These are phyloP conservation scores for Microcera coccophila DNA, from an alignment of 2,329 filamentous ascomycete species.

Conservation along the genomic window DNA sequence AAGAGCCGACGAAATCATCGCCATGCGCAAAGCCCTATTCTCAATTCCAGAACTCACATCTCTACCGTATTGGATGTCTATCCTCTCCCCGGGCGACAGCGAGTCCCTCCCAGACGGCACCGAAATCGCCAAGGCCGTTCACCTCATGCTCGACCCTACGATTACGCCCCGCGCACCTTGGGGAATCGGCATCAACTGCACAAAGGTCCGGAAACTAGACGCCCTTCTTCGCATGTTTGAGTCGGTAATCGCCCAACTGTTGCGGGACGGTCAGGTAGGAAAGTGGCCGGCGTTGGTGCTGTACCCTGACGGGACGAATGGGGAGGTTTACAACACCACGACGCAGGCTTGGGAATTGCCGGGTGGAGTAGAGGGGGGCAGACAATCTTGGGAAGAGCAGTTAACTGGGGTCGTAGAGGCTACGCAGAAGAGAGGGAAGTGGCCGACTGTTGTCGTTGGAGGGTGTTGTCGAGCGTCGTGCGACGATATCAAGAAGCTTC, in stretches of 20 bases:
- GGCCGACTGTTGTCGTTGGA: constrained; percentile 47
- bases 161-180: constrained; percentile 41
- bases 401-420: constrained; percentile 39
- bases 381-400: constrained; percentile 44
- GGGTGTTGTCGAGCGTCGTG: constrained; percentile 51
- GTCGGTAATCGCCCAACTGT: constrained; percentile 39
- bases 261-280: constrained; percentile 30
- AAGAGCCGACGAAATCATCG: constrained; percentile 57
- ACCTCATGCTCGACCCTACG: constrained; percentile 35
- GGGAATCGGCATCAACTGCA: constrained; percentile 67
- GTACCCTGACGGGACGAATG: constrained; percentile 67
- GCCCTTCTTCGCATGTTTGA: constrained; percentile 54
- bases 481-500: constrained; percentile 33
- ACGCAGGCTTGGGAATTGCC: constrained; percentile 57
- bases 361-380: constrained; percentile 16
- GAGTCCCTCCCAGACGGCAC: constrained; percentile 56
- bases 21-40: constrained; percentile 46
- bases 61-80: constrained; percentile 57
- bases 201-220: constrained; percentile 60
- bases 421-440: constrained; percentile 36
- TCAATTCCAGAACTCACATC: constrained; percentile 23
- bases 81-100: constrained; percentile 56
- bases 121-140: constrained; percentile 31
- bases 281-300: constrained; percentile 55
- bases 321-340: constrained; percentile 62